phyloP scores from a whole-genome alignment of 1,284 basidiomycete species.

The Cerrena zonata region DNA sequence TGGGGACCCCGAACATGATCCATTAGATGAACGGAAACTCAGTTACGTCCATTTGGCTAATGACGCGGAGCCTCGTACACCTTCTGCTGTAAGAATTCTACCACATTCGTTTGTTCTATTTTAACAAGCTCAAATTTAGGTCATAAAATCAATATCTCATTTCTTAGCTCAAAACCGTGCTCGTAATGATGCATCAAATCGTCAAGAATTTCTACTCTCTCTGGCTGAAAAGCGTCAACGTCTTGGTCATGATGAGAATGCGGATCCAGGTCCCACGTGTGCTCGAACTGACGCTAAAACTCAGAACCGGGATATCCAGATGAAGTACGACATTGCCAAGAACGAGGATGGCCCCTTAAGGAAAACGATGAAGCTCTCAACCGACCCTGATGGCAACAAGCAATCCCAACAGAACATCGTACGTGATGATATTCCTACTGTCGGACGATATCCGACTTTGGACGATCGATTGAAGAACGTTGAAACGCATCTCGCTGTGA shows the following conservation, averaged over 20 bases:
- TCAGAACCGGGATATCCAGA: conserved; percentile 66
- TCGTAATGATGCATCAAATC: conserved; percentile 68
- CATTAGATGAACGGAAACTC: conserved; percentile 61
- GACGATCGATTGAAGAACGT: conserved; percentile 58
- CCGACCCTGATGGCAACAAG: conserved; percentile 8
- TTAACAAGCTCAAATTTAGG: conserved; percentile 33
- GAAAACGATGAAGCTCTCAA: conserved; percentile 40
- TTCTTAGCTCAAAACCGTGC: conserved; percentile 65
- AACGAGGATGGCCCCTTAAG: conserved; percentile 71
- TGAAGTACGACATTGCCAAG: conserved; percentile 77
- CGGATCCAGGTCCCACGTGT: conserved; percentile 41
- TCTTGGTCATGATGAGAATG: conserved; percentile 25
- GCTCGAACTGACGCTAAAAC: conserved; percentile 67
- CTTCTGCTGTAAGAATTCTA: conserved; percentile 45
- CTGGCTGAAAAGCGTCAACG: conserved; percentile 48
- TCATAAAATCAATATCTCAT: conserved; percentile 61
- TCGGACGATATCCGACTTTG: conserved; percentile 48
- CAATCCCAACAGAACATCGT: conserved; percentile 20
- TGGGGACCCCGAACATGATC: conserved; percentile 15
- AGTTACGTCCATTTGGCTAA: conserved; percentile 47
- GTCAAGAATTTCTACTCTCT: conserved; percentile 61
- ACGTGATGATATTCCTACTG: conserved; percentile 22
- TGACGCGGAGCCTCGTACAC: conserved; percentile 43
- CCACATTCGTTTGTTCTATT: not conserved
- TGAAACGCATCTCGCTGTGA: conserved; percentile 63